Evolutionary conservation across 2,329 filamentous ascomycete genomes (phyloP).

Genomic region (Aspergillus proliferans): DNA sequence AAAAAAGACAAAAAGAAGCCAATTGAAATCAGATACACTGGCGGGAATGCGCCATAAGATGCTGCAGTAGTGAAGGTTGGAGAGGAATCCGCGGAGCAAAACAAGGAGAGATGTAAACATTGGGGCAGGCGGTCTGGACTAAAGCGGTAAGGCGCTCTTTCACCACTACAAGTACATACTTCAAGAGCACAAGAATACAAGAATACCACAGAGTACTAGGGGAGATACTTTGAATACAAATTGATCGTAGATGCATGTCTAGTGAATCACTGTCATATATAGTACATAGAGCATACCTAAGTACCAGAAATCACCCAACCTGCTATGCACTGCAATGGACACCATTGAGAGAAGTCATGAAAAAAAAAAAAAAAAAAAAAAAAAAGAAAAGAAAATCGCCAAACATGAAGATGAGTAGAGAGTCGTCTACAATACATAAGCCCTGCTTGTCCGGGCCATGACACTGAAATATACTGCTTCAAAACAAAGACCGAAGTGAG

Average conservation of each 20-base stretch:
- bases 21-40: background rate
- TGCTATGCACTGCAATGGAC: conserved; percentile 25
- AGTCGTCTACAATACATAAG: conserved; percentile 27
- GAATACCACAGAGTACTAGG: too few species aligned
- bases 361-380: conserved; percentile 4
- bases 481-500: conserved; percentile 10
- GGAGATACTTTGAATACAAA: too few species aligned
- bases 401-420: conserved; percentile 26
- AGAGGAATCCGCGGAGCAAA: conserved; percentile 4
- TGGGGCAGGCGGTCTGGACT: conserved; percentile 9
- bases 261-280: conserved; percentile 20
- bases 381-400: conserved; percentile 1
- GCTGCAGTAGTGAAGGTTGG: background rate
- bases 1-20: background rate
- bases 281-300: conserved; percentile 19
- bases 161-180: too few species aligned
- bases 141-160: conserved; percentile 14
- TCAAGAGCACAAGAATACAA: too few species aligned
- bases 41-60: conserved; percentile 1
- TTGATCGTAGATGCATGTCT: conserved; percentile 16
- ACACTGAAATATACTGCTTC: background rate
- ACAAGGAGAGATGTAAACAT: conserved; percentile 22
- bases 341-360: conserved; percentile 6
- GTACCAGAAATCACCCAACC: conserved; percentile 21
- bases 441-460: conserved; percentile 1